phyloP scores from a whole-genome alignment of 768 basidiomycete species.

The Termitomyces eurrhizus region DNA sequence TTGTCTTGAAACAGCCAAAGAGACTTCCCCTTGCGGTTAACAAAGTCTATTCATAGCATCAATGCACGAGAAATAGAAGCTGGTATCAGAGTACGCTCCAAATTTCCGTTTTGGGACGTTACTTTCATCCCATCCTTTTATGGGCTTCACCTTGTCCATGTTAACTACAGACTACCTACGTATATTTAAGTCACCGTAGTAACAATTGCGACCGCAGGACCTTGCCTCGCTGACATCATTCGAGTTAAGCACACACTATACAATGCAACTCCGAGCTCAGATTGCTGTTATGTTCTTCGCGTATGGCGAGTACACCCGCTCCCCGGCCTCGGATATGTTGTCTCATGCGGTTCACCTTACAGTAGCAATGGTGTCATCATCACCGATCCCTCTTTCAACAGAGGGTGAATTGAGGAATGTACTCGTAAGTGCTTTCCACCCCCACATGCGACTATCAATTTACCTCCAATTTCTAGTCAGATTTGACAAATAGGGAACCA shows the following conservation, averaged over 20 bases:
- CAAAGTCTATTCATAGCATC: neutral
- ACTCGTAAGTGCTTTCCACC: neutral
- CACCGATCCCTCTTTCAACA: conserved; percentile 24
- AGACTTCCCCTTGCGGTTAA: neutral
- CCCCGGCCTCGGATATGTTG: neutral
- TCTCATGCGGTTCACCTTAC: conserved; percentile 5
- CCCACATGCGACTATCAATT: neutral
- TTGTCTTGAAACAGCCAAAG: neutral
- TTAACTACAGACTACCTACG: neutral
- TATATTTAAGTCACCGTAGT: conserved; percentile 8
- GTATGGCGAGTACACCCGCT: conserved; percentile 21
- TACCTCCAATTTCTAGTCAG: neutral
- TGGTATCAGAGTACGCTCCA: neutral
- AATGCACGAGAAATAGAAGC: neutral
- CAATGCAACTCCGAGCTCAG: conserved; percentile 27
- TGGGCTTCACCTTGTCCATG: conserved; percentile 19
- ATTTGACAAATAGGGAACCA: neutral
- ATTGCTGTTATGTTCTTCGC: conserved; percentile 22
- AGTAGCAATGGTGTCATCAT: conserved; percentile 19
- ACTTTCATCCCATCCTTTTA: conserved; percentile 19
- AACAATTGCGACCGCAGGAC: conserved; percentile 7
- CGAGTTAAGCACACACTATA: neutral
- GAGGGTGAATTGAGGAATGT: conserved; percentile 17
- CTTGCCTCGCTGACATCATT: neutral
- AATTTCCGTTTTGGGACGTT: conserved; percentile 15